A percentile compares a stretch with the other conserved stretches of the same genome.
phyloP scores from a whole-genome alignment of 1,139 yeast species.

The Taphrina populina region DNA sequence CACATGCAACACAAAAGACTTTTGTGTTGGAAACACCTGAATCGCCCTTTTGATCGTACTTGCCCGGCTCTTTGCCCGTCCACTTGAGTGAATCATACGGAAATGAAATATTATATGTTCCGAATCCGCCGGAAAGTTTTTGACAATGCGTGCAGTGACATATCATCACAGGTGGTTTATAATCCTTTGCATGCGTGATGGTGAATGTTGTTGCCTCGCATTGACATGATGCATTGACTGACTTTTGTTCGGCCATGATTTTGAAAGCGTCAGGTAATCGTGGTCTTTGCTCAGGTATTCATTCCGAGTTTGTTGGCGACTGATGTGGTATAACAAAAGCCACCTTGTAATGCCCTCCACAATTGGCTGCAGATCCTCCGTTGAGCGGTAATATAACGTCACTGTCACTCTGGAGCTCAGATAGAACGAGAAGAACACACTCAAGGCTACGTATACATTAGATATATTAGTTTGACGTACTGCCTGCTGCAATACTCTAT shows the following conservation, averaged over 20 bases:
- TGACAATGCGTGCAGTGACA: slow-evolving; percentile 17
- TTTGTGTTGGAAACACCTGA: slow-evolving; percentile 8
- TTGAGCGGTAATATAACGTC: too few relatives aligned
- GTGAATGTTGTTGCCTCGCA: slow-evolving; percentile 1
- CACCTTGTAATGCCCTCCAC: too few relatives aligned
- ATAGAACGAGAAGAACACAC: too few relatives aligned
- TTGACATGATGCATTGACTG: slow-evolving; percentile 7
- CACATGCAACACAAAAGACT: slow-evolving; percentile 2
- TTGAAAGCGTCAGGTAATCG: too few relatives aligned
- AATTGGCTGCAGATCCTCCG: too few relatives aligned
- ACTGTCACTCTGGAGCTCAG: too few relatives aligned
- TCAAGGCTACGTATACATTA: too few relatives aligned
- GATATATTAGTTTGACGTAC: too few relatives aligned
- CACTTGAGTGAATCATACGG: slow-evolving; percentile 1
- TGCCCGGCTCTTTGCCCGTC: slow-evolving; percentile 6
- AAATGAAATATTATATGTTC: slow-evolving; percentile 13
- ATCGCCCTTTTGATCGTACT: slow-evolving; percentile 8
- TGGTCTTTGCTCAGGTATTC: too few relatives aligned
- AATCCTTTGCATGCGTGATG: slow-evolving; percentile 9
- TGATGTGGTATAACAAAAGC: too few relatives aligned
- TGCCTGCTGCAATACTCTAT: too few relatives aligned
- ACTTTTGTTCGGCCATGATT: slow-evolving; percentile 6
- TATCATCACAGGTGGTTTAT: slow-evolving; percentile 12
- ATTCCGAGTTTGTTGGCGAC: too few relatives aligned
- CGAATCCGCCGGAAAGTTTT: slow-evolving; percentile 11